Conservation (phyloP, 768 basidiomycete species). For the Filobasidium floriforme region DNA sequence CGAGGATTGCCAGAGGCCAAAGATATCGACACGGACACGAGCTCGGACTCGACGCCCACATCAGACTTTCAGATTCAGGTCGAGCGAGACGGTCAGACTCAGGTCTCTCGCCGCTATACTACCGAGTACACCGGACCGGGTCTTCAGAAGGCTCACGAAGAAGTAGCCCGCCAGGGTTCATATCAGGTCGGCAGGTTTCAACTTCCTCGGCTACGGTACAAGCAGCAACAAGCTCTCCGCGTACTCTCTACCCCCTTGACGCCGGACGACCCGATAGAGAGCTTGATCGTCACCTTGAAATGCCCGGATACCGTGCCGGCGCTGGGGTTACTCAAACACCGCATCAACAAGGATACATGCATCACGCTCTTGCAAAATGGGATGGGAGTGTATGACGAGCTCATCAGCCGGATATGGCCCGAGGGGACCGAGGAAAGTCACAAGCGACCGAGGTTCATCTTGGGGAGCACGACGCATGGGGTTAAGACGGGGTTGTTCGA, state of each 20-base stretch:
- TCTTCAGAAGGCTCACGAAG: slow-evolving; percentile 3
- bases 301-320: slow-evolving; percentile 59
- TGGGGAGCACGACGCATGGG: slow-evolving; percentile 75
- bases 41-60: neutral
- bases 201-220: neutral
- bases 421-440: slow-evolving; percentile 50
- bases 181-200: no score
- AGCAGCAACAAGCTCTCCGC: no score
- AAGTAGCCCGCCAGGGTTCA: neutral
- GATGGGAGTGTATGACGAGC: slow-evolving; percentile 79
- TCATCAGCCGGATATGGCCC: slow-evolving; percentile 61
- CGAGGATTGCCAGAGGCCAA: slow-evolving; percentile 42
- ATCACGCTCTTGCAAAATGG: slow-evolving; percentile 92
- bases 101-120: neutral
- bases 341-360: slow-evolving; percentile 62
- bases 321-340: slow-evolving; percentile 55
- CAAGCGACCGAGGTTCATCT: slow-evolving; percentile 73
- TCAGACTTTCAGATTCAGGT: slow-evolving; percentile 20
- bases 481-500: slow-evolving; percentile 53
- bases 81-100: slow-evolving; percentile 28
- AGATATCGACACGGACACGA: neutral
- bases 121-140: neutral
- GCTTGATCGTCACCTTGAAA: slow-evolving; percentile 76
- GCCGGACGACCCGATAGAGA: slow-evolving; percentile 52
- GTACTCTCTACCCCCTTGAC: neutral